These are phyloP conservation scores for Chaetoscypha palmicola DNA, from an alignment of 2,329 filamentous ascomycete species.

Conservation along the genomic window DNA sequence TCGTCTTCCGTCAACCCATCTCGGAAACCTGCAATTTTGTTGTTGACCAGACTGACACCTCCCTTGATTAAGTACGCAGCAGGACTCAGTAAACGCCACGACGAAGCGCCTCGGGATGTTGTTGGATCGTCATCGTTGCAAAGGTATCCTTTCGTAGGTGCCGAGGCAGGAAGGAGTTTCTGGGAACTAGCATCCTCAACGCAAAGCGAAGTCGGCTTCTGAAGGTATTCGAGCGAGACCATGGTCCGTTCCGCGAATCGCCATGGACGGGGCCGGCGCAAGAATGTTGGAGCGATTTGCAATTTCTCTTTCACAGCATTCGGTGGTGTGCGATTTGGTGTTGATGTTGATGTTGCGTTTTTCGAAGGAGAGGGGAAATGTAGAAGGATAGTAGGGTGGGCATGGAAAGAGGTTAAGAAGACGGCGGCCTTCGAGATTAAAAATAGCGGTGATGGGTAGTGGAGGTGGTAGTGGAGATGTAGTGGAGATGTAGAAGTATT, in stretches of 20 bases:
- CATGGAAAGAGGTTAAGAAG: no score
- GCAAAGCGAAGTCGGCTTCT: slow-evolving; percentile 17
- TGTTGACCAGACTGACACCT: slow-evolving; percentile 23
- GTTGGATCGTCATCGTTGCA: slow-evolving; percentile 9
- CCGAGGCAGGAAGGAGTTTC: slow-evolving; percentile 13
- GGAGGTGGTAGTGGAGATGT: background rate
- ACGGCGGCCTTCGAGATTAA: no score
- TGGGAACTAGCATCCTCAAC: slow-evolving; percentile 13
- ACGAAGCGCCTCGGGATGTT: slow-evolving; percentile 10
- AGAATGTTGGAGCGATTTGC: background rate
- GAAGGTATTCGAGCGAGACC: slow-evolving; percentile 26
- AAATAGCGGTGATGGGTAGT: background rate
- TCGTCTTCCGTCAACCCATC: slow-evolving; percentile 36
- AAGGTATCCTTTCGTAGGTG: slow-evolving; percentile 15
- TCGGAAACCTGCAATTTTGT: slow-evolving; percentile 21
- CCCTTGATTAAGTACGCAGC: slow-evolving; percentile 23
- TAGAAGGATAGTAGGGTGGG: no score
- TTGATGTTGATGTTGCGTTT: no score
- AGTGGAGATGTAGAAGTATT: background rate
- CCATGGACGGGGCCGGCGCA: slow-evolving; percentile 14
- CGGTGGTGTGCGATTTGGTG: no score
- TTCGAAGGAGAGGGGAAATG: no score
- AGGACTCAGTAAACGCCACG: slow-evolving; percentile 22
- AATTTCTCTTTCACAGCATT: no score
- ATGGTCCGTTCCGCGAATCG: slow-evolving; percentile 18